Evolutionary conservation across 78 protist genomes (phyloP), one percentile per base, ranked within the genome.

Genomic region (Tieghemostelium lacteum): DNA sequence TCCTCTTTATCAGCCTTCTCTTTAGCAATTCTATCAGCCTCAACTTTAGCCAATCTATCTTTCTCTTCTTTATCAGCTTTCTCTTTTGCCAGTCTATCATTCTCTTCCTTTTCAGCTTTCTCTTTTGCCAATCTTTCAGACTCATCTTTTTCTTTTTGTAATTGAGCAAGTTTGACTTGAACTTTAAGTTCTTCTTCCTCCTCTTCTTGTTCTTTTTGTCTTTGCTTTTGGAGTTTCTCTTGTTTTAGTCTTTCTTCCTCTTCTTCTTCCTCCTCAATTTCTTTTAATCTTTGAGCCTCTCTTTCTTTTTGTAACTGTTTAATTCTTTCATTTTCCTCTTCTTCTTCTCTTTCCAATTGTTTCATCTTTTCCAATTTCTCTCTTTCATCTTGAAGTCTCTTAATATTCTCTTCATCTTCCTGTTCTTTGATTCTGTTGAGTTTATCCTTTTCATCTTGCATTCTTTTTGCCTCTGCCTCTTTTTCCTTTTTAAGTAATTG

Each of bases 341-440:
- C 66, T 3, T 69, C 69, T 36, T 78, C 91, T 7, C 65, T 60
- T 39, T 83, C 91, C 91, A 83, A 69, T 26, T 69, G 40, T 40
- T 78, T 58, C 91, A 83, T 83, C 33, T 83, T 76, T 28, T 83
- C 72, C 31, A 83, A n/a, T n/a, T n/a, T n/a, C n/a, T n/a, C n/a
- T n/a, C n/a, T n/a, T n/a, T n/a, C n/a, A n/a, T n/a, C n/a, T n/a
- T n/a, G n/a, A n/a, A n/a, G n/a, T n/a, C n/a, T n/a, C n/a, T n/a
- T n/a, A n/a, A n/a, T n/a, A n/a, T n/a, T n/a, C n/a, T n/a, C n/a
- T n/a, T n/a, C n/a, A n/a, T n/a, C n/a, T n/a, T n/a, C n/a, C n/a
- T n/a, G n/a, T n/a, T n/a, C n/a, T n/a, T n/a, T n/a, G n/a, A n/a
- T n/a, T n/a, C n/a, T n/a, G n/a, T n/a, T n/a, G n/a, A n/a, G n/a